Evolutionary conservation across 345 rosid species (phyloP), one percentile per base, ranked within the genome.

Genomic region (Citrus hindsii): DNA sequence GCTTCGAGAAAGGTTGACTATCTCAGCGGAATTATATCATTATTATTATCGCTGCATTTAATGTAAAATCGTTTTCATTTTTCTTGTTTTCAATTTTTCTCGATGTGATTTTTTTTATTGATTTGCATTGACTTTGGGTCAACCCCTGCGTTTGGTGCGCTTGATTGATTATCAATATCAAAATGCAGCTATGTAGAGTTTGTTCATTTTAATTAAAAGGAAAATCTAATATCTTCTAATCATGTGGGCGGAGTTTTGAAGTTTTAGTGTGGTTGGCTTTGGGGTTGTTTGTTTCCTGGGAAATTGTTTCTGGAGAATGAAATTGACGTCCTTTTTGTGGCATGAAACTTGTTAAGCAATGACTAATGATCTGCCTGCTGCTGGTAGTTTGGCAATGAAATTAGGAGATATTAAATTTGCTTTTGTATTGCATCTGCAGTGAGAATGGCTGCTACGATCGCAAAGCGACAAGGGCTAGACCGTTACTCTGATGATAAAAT

Each of bases 381-480:
- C 42, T 18, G 21, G 40, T 59, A 33, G 35, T 65, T 33, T 65
- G 12, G 24, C 42, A 32, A 35, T 33, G 42, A 37, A 33, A 65
- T 65, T 65, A 14, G 37, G 33, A 51, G 67, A 24, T 25, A 12
- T 42, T 14, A 56, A 19, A 55, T 58, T 32, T 76, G 7, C 67
- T 64, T 61, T 48, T 40, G 48, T 74, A 19, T 46, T 76, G 59
- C 32, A n/a, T 69, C 59, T 81, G 85, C 84, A 79, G 89, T 67
- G 77, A 80, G 33, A 58, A 85, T 87, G 91, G 80, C 79, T 8
- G 85, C 86, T 21, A 64, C 79, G 79, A 74, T 84, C 48, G 82
- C 85, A 30, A 76, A 82, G 72, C 71, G 42, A 63, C 82, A 75
- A 9, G 62, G 65, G 61, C 66, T 76, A 19, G 40, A 76, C 33